phyloP scores from a whole-genome alignment of 768 basidiomycete genomes.

The Tephrocybe sp. region DNA sequence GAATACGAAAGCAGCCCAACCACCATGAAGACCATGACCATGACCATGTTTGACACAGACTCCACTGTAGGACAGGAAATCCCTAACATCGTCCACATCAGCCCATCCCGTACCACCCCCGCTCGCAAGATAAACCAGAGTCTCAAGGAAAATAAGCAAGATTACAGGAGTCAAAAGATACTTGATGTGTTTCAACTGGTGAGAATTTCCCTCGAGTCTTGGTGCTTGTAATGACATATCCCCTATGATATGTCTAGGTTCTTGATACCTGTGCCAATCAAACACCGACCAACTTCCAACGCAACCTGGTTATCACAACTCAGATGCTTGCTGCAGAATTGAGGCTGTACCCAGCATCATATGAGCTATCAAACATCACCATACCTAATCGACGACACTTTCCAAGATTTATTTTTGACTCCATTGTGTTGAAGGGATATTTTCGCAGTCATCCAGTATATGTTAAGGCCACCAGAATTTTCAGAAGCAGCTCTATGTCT shows the following conservation, averaged over 20 bases:
- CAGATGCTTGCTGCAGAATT: background rate
- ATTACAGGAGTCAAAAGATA: background rate
- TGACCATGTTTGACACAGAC: too few relatives aligned
- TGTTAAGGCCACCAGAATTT: background rate
- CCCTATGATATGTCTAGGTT: background rate
- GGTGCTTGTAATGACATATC: background rate
- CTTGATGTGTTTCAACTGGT: slow-evolving; percentile 1
- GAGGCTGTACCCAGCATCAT: background rate
- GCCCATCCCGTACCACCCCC: too few relatives aligned
- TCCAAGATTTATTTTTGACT: background rate
- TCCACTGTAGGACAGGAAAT: too few relatives aligned
- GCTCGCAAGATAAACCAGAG: background rate
- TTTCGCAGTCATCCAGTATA: background rate
- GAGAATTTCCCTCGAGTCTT: background rate
- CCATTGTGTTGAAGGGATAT: too few relatives aligned
- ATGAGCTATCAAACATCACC: background rate
- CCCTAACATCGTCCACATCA: too few relatives aligned
- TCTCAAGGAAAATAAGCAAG: background rate
- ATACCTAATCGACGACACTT: background rate
- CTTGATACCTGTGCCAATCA: background rate
- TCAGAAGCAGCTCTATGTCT: background rate
- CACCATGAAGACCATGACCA: too few relatives aligned
- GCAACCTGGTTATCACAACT: background rate
- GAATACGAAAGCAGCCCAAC: too few relatives aligned
- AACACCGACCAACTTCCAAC: background rate